These are phyloP conservation scores for Fusarium sp. DNA, from an alignment of 2,329 filamentous ascomycete genomes.

Conservation along the genomic window DNA sequence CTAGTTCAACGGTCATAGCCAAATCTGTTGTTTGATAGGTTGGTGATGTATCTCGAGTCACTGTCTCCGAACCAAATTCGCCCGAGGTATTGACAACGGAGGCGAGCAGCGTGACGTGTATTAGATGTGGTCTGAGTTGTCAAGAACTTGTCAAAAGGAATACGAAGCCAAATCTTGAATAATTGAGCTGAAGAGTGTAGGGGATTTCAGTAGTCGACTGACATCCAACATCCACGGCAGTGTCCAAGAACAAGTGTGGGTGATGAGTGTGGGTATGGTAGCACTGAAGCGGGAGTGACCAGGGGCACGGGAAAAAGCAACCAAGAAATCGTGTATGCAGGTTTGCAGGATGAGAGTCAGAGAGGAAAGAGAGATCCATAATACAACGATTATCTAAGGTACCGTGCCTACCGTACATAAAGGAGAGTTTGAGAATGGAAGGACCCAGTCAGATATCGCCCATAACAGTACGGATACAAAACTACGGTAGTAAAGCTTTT, in stretches of 20 bases:
- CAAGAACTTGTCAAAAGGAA: slow-evolving; percentile 10
- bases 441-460: not conserved
- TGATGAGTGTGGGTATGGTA: slow-evolving; percentile 39
- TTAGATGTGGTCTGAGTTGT: slow-evolving; percentile 24
- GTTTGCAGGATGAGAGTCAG: slow-evolving; percentile 22
- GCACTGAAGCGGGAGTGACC: slow-evolving; percentile 34
- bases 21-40: not conserved
- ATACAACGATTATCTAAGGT: not conserved
- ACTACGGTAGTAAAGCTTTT: not conserved
- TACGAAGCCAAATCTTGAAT: slow-evolving; percentile 4
- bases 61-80: slow-evolving; percentile 1
- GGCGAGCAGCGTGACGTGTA: slow-evolving; percentile 35
- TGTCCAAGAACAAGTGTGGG: not conserved
- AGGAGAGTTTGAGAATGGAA: slow-evolving; percentile 8
- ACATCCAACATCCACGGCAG: too few relatives aligned
- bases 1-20: slow-evolving; percentile 11
- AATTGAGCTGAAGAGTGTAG: not conserved
- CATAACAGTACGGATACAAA: too few relatives aligned
- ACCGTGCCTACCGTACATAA: too few relatives aligned
- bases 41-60: slow-evolving; percentile 9
- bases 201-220: not conserved
- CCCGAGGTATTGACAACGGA: slow-evolving; percentile 12
- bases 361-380: slow-evolving; percentile 36
- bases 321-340: slow-evolving; percentile 44
- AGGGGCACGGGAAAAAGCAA: slow-evolving; percentile 45